Evolutionary conservation across 1,284 basidiomycete species (phyloP).

Genomic region (Naganishia liquefaciens): DNA sequence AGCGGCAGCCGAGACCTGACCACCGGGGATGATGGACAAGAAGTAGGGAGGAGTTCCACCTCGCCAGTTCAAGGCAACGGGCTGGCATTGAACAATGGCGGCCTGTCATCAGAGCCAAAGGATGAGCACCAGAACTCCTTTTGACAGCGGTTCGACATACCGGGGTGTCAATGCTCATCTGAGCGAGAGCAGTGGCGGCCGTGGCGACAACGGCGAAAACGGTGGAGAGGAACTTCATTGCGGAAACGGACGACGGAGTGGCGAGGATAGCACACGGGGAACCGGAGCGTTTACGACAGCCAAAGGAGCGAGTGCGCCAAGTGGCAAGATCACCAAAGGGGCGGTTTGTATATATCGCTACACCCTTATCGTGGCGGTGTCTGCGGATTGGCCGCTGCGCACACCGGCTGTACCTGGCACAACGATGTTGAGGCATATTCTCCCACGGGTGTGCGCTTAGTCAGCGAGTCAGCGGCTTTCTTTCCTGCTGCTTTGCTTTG

Average conservation of each 20-base stretch:
- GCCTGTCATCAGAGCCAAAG: slow-evolving; percentile 2
- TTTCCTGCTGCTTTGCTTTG: too few relatives aligned
- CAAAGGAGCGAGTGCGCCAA: background rate
- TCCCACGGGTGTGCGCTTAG: slow-evolving; percentile 7
- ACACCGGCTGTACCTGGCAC: background rate
- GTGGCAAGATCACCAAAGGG: background rate
- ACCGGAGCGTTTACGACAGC: background rate
- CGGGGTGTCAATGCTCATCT: slow-evolving; percentile 25
- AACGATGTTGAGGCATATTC: slow-evolving; percentile 6
- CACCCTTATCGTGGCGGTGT: slow-evolving; percentile 28
- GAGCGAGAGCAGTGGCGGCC: slow-evolving; percentile 27
- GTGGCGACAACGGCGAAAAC: slow-evolving; percentile 22
- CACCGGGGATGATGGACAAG: slow-evolving; percentile 65
- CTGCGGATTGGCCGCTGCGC: slow-evolving; percentile 9
- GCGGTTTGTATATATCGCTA: slow-evolving; percentile 24
- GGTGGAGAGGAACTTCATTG: slow-evolving; percentile 32
- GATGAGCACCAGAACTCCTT: background rate
- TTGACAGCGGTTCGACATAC: slow-evolving; percentile 8
- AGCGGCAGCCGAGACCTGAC: slow-evolving; percentile 61
- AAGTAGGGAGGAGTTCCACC: slow-evolving; percentile 63
- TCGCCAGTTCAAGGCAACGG: slow-evolving; percentile 58
- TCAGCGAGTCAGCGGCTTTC: background rate
- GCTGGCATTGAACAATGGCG: slow-evolving; percentile 26
- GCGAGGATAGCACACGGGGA: background rate
- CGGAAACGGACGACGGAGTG: background rate